Conservation (phyloP, 2,329 filamentous ascomycete genomes). For the Metarhizium robertsii region DNA sequence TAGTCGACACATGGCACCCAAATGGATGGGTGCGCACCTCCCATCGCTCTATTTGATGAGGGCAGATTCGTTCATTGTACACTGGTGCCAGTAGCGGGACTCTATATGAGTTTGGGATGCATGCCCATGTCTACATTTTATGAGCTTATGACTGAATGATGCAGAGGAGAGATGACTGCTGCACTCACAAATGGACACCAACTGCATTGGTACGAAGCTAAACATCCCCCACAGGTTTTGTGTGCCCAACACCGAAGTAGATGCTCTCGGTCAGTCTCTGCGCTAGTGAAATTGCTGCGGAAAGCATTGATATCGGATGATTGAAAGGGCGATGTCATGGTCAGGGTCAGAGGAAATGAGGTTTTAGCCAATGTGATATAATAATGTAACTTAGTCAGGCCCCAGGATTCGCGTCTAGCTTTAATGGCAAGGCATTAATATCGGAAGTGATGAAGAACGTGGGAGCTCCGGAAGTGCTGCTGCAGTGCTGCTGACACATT, state of each 20-base stretch:
- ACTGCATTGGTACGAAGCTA: slow-evolving; percentile 33
- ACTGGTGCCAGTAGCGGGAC: slow-evolving; percentile 41
- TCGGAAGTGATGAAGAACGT: neutral
- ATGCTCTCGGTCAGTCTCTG: slow-evolving; percentile 25
- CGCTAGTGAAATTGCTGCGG: slow-evolving; percentile 21
- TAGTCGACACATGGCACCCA: slow-evolving; percentile 26
- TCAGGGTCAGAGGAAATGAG: neutral
- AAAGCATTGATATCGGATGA: slow-evolving; percentile 4
- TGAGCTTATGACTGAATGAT: neutral
- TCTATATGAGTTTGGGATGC: slow-evolving; percentile 39
- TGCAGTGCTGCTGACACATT: too few relatives aligned
- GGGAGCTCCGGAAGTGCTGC: too few relatives aligned
- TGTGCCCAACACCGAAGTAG: slow-evolving; percentile 41
- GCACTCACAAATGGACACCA: slow-evolving; percentile 44
- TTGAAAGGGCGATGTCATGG: neutral
- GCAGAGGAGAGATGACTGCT: neutral
- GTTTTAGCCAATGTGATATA: neutral
- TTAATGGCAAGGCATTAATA: neutral
- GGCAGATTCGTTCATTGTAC: slow-evolving; percentile 40
- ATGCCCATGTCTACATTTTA: slow-evolving; percentile 36
- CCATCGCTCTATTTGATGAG: slow-evolving; percentile 35
- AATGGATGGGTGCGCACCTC: slow-evolving; percentile 26
- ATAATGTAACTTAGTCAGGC: neutral
- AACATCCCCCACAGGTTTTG: slow-evolving; percentile 38
- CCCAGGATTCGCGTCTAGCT: neutral